Conservation (phyloP, 1,139 yeast genomes). For the Arxiozyma telluris region DNA sequence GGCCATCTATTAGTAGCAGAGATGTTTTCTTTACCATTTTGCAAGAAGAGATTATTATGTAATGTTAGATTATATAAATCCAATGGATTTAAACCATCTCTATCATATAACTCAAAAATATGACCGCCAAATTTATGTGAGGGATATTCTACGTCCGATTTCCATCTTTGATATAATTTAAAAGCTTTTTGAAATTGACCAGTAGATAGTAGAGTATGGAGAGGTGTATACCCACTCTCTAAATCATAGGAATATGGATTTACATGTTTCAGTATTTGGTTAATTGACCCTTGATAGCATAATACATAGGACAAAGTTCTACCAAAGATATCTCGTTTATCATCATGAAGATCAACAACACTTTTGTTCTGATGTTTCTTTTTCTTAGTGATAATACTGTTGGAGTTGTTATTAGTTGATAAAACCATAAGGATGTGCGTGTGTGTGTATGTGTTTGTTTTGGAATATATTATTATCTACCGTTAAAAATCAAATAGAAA, state of each 20-base stretch:
- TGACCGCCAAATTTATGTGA: conserved; percentile 40
- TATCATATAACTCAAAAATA: conserved; percentile 46
- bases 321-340: conserved; percentile 61
- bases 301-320: conserved; percentile 50
- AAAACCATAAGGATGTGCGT: background rate
- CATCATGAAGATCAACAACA: background rate
- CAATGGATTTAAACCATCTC: conserved; percentile 57
- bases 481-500: too few relatives aligned
- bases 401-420: background rate
- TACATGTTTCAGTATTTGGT: conserved; percentile 39
- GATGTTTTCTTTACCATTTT: background rate
- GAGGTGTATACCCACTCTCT: conserved; percentile 79
- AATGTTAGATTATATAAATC: conserved; percentile 35
- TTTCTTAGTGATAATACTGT: conserved; percentile 5
- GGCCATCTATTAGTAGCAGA: background rate
- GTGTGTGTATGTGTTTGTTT: background rate
- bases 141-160: conserved; percentile 33
- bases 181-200: conserved; percentile 26
- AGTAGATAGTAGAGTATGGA: conserved; percentile 39
- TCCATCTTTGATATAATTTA: conserved; percentile 49
- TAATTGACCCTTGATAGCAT: conserved; percentile 35
- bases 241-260: conserved; percentile 46
- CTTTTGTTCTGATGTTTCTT: background rate
- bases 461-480: too few relatives aligned
- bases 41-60: background rate